These are phyloP conservation scores for Gracilaria vermiculophylla DNA, from an alignment of 23 red algal genomes.

Conservation along the genomic window DNA sequence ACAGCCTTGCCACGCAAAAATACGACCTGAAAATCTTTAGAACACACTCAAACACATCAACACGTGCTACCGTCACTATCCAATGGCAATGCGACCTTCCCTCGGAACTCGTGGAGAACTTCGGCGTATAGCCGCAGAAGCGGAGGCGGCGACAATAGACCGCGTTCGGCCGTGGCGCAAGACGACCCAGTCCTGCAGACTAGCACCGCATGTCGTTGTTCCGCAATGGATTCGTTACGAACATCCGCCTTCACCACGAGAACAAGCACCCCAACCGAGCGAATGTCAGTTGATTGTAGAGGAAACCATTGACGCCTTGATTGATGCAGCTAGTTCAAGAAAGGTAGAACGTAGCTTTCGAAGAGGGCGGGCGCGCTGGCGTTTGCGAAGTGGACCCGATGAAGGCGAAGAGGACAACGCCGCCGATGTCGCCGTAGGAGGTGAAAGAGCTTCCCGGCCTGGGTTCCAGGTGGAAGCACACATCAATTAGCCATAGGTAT, in stretches of 20 bases:
- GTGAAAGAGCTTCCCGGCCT: not conserved
- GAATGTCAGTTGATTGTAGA: slow-evolving; percentile 20
- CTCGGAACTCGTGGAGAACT: slow-evolving; percentile 72
- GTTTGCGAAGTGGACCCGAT: not conserved
- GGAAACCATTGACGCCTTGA: slow-evolving; percentile 17
- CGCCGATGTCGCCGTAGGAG: not conserved
- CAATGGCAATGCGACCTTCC: slow-evolving; percentile 34
- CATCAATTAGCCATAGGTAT: not conserved
- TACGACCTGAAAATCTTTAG: not conserved
- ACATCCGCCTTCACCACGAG: slow-evolving; percentile 16
- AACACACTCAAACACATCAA: not conserved
- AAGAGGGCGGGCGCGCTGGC: not conserved
- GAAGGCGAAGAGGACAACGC: slow-evolving; percentile 1
- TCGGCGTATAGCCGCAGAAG: slow-evolving; percentile 60
- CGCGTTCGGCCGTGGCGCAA: slow-evolving; percentile 69
- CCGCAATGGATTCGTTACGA: slow-evolving; percentile 63
- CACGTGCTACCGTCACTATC: not conserved
- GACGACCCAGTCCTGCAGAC: slow-evolving; percentile 24
- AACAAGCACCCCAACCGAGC: not conserved
- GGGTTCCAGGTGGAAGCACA: not conserved
- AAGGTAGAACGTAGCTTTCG: not conserved
- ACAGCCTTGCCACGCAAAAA: not conserved
- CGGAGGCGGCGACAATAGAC: slow-evolving; percentile 45
- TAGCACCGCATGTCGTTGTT: slow-evolving; percentile 64
- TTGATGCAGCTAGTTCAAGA: slow-evolving; percentile 6